Conservation (phyloP, 352 stramenopile species). For the Plasmopara muralis region DNA sequence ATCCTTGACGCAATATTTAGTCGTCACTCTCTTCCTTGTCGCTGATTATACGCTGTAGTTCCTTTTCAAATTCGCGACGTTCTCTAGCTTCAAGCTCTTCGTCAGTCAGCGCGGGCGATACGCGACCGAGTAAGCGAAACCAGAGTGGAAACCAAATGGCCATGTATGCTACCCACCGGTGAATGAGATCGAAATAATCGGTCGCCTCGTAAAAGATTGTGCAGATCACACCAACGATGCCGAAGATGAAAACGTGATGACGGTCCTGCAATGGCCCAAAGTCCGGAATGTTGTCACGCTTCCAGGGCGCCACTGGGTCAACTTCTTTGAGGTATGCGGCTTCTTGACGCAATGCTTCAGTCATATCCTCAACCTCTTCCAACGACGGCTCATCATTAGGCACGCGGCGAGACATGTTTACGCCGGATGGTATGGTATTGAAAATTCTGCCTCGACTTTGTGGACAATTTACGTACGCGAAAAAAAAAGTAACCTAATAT, state of each 20-base stretch:
- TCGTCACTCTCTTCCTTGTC: slow-evolving; percentile 38
- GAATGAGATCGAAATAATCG: slow-evolving; percentile 66
- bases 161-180: slow-evolving; percentile 62
- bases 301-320: slow-evolving; percentile 78
- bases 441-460: neutral
- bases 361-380: slow-evolving; percentile 11
- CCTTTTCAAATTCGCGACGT: slow-evolving; percentile 35
- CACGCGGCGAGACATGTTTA: slow-evolving; percentile 15
- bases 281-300: slow-evolving; percentile 71
- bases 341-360: slow-evolving; percentile 37
- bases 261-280: slow-evolving; percentile 59
- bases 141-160: slow-evolving; percentile 81
- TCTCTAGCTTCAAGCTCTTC: slow-evolving; percentile 50
- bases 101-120: slow-evolving; percentile 56
- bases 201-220: slow-evolving; percentile 70
- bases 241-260: slow-evolving; percentile 62
- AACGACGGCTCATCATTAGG: slow-evolving; percentile 4
- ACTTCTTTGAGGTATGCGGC: slow-evolving; percentile 56
- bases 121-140: slow-evolving; percentile 60
- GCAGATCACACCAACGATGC: slow-evolving; percentile 50
- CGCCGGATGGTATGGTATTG: neutral
- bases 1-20: slow-evolving; percentile 1
- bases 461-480: neutral
- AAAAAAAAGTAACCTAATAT: slow-evolving; percentile 26
- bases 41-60: slow-evolving; percentile 40